phyloP scores from a whole-genome alignment of 1,284 basidiomycete species.

The Sphaerobolus stellatus region DNA sequence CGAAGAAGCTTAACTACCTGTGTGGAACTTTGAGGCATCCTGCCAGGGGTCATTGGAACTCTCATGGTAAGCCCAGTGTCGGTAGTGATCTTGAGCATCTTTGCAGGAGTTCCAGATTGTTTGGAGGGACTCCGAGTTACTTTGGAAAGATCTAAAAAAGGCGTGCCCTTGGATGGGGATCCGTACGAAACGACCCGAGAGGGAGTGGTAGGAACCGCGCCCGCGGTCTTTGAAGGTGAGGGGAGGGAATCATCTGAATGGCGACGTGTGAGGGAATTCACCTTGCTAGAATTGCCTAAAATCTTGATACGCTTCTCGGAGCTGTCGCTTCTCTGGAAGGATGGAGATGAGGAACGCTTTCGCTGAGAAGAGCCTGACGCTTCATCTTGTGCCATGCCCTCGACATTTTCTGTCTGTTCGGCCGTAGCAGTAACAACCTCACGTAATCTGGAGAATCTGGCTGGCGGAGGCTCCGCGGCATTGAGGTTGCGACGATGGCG shows the following conservation, averaged over 20 bases:
- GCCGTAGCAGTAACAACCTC: no score
- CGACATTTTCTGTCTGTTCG: no score
- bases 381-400: background rate
- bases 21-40: no score
- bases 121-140: slow-evolving; percentile 4
- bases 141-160: slow-evolving; percentile 5
- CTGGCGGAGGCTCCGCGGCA: no score
- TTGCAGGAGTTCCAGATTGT: background rate
- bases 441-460: no score
- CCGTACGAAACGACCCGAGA: background rate
- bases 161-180: background rate
- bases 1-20: no score
- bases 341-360: slow-evolving; percentile 8
- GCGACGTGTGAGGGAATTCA: background rate
- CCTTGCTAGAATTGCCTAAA: slow-evolving; percentile 3
- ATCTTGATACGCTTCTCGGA: slow-evolving; percentile 3
- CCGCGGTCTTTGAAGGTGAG: background rate
- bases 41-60: slow-evolving; percentile 10
- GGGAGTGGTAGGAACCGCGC: background rate
- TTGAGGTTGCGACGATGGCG: background rate
- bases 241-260: slow-evolving; percentile 1
- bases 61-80: slow-evolving; percentile 1
- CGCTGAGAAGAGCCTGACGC: background rate
- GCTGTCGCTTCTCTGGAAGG: background rate
- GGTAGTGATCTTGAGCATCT: slow-evolving; percentile 8